Base-by-base conservation (phyloP, 1,284 basidiomycete genomes). In the Sanghuangporus weigelae region DNA sequence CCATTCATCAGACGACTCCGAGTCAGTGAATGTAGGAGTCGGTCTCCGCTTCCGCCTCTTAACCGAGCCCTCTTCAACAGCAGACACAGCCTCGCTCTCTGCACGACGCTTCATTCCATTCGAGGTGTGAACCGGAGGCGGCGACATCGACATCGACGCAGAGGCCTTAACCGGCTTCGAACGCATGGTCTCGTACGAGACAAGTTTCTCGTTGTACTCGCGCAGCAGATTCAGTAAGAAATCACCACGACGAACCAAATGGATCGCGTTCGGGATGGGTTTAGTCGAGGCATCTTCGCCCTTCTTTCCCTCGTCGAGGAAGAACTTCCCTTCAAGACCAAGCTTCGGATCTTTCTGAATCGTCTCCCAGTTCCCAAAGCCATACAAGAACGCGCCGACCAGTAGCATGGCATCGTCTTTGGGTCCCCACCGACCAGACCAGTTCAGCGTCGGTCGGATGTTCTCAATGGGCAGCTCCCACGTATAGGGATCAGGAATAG, bases 311-410 rank as follows among this genome's bases (percentile, higher is more conserved):
- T 98, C 96, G 72, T 98, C 97, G 51, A 99, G 82, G 85, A 98
- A 99, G 78, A 99, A 96, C 74, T 96, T 97, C 74, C 91, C 94
- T 2, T 88, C 83, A 19, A 99, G 83, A 3, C 87, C 86, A 2
- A 99, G 86, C 62, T 86, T 84, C 2, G 86, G 76, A 74, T 99
- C 97, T 72, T 93, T 92, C 71, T 90, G 86, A 81, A 99, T 98
- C 51, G 85, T 82, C 73, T 99, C 97, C 97, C 97, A 99, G 69
- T 92, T 93, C 19, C 96, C 96, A 73, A 99, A 97, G 26, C 97
- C 97, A 70, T 99, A 92, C 56, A 90, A 74, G 82, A 85, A 98
- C 19, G 97, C 93, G 36, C 97, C 97, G 58, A 98, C 88, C 26
- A 99, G 83, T 12, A 99, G 82, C 84, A 94, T 93, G 2, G 95